Base-by-base conservation (phyloP, 2,329 filamentous ascomycete genomes). In the Pezicula rhizophila region DNA sequence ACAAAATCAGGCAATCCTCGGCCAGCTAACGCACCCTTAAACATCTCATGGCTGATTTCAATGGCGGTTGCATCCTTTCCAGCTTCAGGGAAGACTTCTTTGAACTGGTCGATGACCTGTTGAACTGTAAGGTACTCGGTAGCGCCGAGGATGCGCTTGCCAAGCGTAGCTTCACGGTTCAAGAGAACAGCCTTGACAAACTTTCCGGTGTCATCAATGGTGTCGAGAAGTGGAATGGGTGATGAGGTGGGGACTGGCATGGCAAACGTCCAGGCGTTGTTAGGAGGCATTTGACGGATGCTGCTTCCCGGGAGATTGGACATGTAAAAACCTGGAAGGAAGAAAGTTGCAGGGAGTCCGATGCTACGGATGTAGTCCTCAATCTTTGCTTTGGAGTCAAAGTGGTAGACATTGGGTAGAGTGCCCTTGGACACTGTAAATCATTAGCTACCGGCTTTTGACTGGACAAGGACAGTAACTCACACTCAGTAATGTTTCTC, bases 251-350 rank as follows among this genome's bases (percentile, higher is more conserved):
- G 61, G 44, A 58, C 57, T 28, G 51, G 65, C 39, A 59, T 56
- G 7, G 52, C 52, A 23, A 64, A 57, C 10, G 60, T 55, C 41
- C 60, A 64, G n/a, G 62, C 59, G 4, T 62, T 61, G 48, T 62
- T 57, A 5, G 57, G 57, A 26, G 58, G 54, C 20, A 56, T 25
- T 51, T 61, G 56, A 11, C 51, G 51, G 18, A 64, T 56, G 47
- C 48, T 56, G 11, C 48, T 46, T 14, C 57, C 60, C 10, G 57
- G 59, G 23, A 72, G 64, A 48, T 78, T 79, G 53, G 71, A 69
- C 75, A 79, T 78, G 52, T 76, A 80, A 35, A 66, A 68, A 0
- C 67, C 77, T 0, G 75, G 71, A 3, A 71, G 63, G 52, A 75
- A 70, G 59, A 75, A 79, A 0, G 75, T 68, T 42, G 69, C 69